Evolutionary conservation across 2,329 filamentous ascomycete genomes (phyloP), one percentile per base, ranked within the genome.

Genomic region (Cryphonectria naterciae): DNA sequence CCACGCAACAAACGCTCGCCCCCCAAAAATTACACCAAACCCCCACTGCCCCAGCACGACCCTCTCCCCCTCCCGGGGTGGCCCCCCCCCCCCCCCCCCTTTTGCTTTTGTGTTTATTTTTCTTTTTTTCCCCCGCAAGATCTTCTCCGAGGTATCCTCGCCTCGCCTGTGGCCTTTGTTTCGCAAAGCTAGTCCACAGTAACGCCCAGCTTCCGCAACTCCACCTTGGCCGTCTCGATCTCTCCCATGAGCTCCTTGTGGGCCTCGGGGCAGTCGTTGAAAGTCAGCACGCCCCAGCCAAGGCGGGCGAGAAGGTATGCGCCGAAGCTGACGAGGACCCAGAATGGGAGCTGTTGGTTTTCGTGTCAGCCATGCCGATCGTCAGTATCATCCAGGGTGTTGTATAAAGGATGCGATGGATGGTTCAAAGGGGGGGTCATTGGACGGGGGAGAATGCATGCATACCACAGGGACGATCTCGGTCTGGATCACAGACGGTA

Each of bases 211-310:
- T 85, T 85, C 78, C 88, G 88, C 80, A 97, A 83, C 76, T 97
- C 93, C 73, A 83, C 84, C 84, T 92, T 91, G 74, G 93, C 93
- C 81, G 90, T 76, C 74, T 93, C 87, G 78, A 97, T 96, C 83
- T 98, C 93, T 77, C 84, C 85, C 87, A 96, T 94, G 77, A 99
- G 85, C 83, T 98, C 95, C 80, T 91, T 89, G 83, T 98, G 92
- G 67, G 96, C 96, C 73, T 93, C 88, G 68, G 95, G 95, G 65
- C 97, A 94, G 82, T 98, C 95, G 85, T 97, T 96, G 88, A 99
- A 99, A 70, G 94, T 97, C 80, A 97, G 87, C 77, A 99, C 93
- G 74, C 96, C 96, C 85, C 90, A 92, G 77, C 96, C 96, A 73
- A 99, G 92, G 77, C 94, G 93, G 84, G 92, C 94, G 74, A 99